Percentiles rank a stretch among this genome's conserved stretches.
phyloP scores from a whole-genome alignment of 140 eudicot genomes.

The Cichorium intybus region DNA sequence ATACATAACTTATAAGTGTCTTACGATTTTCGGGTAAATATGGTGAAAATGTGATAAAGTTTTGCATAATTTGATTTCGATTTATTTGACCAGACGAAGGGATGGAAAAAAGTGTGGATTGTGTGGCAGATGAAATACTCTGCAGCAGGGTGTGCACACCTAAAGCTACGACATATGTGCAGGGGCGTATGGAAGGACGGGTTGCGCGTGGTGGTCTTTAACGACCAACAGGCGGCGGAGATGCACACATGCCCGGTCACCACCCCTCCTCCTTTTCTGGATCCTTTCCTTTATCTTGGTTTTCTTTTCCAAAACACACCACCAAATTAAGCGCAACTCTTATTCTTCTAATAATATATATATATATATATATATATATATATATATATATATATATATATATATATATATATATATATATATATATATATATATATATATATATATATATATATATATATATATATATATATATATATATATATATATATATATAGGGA shows the following conservation, averaged over 20 bases:
- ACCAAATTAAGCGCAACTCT: background rate
- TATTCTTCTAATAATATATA: no score
- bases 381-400: no score
- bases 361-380: no score
- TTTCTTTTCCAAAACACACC: background rate
- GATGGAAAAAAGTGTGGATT: background rate
- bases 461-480: no score
- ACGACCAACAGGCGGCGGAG: constrained; percentile 44
- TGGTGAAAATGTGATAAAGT: background rate
- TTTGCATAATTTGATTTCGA: background rate
- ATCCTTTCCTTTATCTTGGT: constrained; percentile 6
- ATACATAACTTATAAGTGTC: background rate
- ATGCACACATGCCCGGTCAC: constrained; percentile 18
- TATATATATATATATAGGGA: no score
- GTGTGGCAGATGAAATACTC: constrained; percentile 8
- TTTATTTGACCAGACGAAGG: background rate
- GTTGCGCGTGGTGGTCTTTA: constrained; percentile 32
- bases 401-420: no score
- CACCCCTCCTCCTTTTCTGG: background rate
- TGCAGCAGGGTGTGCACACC: constrained; percentile 26
- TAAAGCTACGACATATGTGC: constrained; percentile 31
- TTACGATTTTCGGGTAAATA: background rate
- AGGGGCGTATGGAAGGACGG: background rate
- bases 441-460: no score
- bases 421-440: no score